A percentile compares a stretch with the other conserved stretches of the same genome.
These are phyloP conservation scores for Cyberlindnera euphorbiae DNA, from an alignment of 805 yeast genomes.

Conservation along the genomic window DNA sequence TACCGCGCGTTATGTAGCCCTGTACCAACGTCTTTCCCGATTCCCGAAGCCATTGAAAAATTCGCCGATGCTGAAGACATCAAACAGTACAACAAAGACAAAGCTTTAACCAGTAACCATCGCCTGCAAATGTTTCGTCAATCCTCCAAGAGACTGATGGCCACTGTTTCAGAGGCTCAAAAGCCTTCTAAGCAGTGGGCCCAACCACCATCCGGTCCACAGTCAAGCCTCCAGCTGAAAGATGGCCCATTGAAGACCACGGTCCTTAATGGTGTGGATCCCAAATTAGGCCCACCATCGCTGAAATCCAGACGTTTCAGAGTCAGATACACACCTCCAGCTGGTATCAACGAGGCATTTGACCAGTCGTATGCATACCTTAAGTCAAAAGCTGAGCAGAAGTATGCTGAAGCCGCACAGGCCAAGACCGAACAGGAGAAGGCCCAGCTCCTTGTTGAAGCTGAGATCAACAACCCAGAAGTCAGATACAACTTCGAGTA, in stretches of 20 bases:
- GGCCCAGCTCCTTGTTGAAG: conserved; percentile 41
- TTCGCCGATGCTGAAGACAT: conserved; percentile 2
- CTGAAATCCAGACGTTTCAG: conserved; percentile 39
- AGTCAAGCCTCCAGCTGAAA: conserved; percentile 22
- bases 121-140: conserved; percentile 19
- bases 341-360: conserved; percentile 67
- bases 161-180: conserved; percentile 6
- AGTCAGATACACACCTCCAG: conserved; percentile 60
- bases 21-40: too few relatives aligned
- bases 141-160: conserved; percentile 8
- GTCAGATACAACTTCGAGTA: conserved; percentile 63
- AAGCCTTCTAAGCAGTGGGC: conserved; percentile 13
- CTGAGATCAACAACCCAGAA: conserved; percentile 81
- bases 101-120: not conserved
- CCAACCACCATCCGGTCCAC: not conserved
- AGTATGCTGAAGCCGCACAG: conserved; percentile 30
- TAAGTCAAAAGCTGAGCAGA: conserved; percentile 41
- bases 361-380: conserved; percentile 60
- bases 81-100: not conserved
- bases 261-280: conserved; percentile 31
- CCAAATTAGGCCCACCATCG: conserved; percentile 47
- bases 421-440: conserved; percentile 20
- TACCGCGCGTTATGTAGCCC: too few relatives aligned
- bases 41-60: too few relatives aligned
- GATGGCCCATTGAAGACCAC: conserved; percentile 23